These are phyloP conservation scores for Lentinula sp. DNA, from an alignment of 768 basidiomycete species.

Conservation along the genomic window DNA sequence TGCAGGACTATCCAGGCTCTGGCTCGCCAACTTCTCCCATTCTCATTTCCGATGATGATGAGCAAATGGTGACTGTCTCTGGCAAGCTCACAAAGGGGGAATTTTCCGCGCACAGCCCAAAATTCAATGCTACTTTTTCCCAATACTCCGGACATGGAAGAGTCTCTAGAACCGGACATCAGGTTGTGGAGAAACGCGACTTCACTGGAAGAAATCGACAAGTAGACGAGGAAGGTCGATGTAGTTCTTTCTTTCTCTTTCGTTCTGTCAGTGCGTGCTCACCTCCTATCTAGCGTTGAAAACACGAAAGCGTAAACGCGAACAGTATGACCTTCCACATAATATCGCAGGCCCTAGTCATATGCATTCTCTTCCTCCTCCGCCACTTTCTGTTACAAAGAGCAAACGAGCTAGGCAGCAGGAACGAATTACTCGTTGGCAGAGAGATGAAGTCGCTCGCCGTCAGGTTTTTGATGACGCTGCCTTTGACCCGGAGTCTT, in stretches of 20 bases:
- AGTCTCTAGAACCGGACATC: neutral
- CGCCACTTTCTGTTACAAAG: neutral
- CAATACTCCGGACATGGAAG: neutral
- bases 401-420: neutral
- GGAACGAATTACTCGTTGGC: neutral
- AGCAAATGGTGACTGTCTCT: slow-evolving; percentile 2
- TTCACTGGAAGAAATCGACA: neutral
- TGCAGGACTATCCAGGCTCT: neutral
- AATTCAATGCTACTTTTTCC: neutral
- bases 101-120: neutral
- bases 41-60: slow-evolving; percentile 21
- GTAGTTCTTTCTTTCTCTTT: neutral
- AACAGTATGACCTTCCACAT: neutral
- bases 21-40: slow-evolving; percentile 22
- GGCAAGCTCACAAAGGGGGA: neutral
- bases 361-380: neutral
- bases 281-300: neutral
- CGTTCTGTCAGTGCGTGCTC: neutral
- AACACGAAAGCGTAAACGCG: slow-evolving; percentile 6
- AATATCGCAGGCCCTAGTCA: neutral
- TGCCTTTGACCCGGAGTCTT: slow-evolving; percentile 7
- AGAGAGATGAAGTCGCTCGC: neutral
- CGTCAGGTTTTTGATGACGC: slow-evolving; percentile 4
- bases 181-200: neutral
- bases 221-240: neutral